A percentile compares a stretch with the other conserved stretches of the same genome.
Conservation (phyloP, 2,329 filamentous ascomycete genomes). For the Parasarocladium wereldwijsianum region DNA sequence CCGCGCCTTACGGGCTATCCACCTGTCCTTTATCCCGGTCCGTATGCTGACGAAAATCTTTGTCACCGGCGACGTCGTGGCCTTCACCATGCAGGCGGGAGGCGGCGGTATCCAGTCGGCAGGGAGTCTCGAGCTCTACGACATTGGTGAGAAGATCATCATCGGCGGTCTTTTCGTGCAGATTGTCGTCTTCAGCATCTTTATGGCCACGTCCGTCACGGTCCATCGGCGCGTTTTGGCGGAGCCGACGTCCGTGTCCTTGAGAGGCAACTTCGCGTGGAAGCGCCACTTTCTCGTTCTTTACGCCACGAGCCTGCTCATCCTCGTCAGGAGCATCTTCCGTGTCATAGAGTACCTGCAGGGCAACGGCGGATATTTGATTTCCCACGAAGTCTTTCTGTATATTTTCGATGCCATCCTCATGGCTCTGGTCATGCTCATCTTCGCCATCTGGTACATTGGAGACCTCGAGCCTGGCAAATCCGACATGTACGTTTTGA, state of each 20-base stretch:
- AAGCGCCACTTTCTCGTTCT: conserved; percentile 15
- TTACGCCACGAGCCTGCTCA: conserved; percentile 19
- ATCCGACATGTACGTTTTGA: conserved; percentile 1
- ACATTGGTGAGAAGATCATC: conserved; percentile 30
- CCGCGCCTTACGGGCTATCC: conserved; percentile 19
- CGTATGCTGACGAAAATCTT: conserved; percentile 37
- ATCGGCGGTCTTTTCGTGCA: conserved; percentile 38
- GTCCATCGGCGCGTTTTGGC: conserved; percentile 23
- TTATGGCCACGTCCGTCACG: conserved; percentile 27
- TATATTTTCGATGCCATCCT: conserved; percentile 28
- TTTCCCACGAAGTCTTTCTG: conserved; percentile 24
- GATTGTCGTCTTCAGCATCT: conserved; percentile 36
- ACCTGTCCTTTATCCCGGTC: conserved; percentile 16
- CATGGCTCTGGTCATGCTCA: conserved; percentile 24
- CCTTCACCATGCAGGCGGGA: conserved; percentile 33
- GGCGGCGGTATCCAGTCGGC: conserved; percentile 22
- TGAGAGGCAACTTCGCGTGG: conserved; percentile 12
- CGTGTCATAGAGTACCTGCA: conserved; percentile 31
- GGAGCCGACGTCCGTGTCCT: conserved; percentile 9
- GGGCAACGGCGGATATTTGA: conserved; percentile 23
- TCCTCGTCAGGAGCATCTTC: conserved; percentile 29
- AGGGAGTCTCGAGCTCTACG: conserved; percentile 8
- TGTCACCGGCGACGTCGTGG: conserved; percentile 36
- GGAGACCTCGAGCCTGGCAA: conserved; percentile 4
- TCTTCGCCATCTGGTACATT: conserved; percentile 17